Evolutionary conservation across 495 filamentous ascomycete genomes (phyloP).

Genomic region (Jackrogersella minutella): DNA sequence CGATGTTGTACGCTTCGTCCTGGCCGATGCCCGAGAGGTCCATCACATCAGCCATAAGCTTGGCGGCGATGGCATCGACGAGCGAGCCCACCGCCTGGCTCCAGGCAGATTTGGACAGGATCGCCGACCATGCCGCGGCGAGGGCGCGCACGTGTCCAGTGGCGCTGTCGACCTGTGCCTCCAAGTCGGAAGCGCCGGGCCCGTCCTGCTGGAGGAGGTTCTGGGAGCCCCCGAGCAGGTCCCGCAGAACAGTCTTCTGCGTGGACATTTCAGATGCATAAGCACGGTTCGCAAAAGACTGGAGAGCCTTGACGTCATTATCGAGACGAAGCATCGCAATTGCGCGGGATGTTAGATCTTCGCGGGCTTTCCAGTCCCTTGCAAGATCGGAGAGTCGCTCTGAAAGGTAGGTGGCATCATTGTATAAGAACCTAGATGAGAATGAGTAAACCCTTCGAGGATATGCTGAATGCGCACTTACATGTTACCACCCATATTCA

Average conservation of each 20-base stretch:
- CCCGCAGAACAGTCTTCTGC: slow-evolving; percentile 82
- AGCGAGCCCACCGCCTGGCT: slow-evolving; percentile 86
- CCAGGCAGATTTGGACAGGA: slow-evolving; percentile 82
- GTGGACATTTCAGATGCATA: slow-evolving; percentile 88
- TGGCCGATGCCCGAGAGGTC: slow-evolving; percentile 88
- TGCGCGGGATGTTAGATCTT: slow-evolving; percentile 55
- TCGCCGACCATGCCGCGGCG: slow-evolving; percentile 76
- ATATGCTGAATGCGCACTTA: slow-evolving; percentile 39
- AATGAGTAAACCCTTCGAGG: slow-evolving; percentile 19
- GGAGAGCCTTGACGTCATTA: slow-evolving; percentile 74
- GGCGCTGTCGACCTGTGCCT: slow-evolving; percentile 73
- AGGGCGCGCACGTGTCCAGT: slow-evolving; percentile 73
- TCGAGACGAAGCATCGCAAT: slow-evolving; percentile 67
- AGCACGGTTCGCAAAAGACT: slow-evolving; percentile 80
- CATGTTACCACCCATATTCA: slow-evolving; percentile 77
- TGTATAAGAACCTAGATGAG: slow-evolving; percentile 77
- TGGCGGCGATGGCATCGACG: slow-evolving; percentile 78
- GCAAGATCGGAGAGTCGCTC: slow-evolving; percentile 71
- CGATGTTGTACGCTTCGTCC: slow-evolving; percentile 81
- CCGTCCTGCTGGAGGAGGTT: slow-evolving; percentile 58
- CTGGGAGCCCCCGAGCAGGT: slow-evolving; percentile 77
- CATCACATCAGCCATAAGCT: slow-evolving; percentile 83
- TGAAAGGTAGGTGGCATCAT: slow-evolving; percentile 83
- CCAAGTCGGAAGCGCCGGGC: slow-evolving; percentile 62
- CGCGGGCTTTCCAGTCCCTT: slow-evolving; percentile 57